Base-by-base conservation (phyloP, 1,139 yeast genomes). In the Arxiozyma telluris region DNA sequence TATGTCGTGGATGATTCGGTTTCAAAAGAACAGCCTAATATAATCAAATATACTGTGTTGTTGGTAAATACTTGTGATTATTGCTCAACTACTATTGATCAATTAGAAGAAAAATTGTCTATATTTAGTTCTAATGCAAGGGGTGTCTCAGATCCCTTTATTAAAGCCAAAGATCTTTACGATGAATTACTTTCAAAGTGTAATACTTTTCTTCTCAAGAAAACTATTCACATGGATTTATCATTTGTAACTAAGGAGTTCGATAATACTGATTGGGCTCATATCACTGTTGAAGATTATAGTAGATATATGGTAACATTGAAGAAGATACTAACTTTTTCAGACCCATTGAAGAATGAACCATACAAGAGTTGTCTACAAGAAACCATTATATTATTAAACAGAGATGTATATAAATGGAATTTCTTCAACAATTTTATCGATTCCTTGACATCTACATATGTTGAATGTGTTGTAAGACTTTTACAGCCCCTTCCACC, bases 51-150 rank as follows among this genome's bases (percentile, higher is more conserved):
- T 55, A 76, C 87, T 1, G 84, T 95, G 30, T 73, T 88, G 68
- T 78, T 90, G 12, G 71, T 93, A 39, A 88, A 90, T 61, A 93
- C 98, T 0, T 90, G 96, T 1, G 96, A 93, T 65, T 93, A 91
- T 69, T 84, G 96, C 57, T 79, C 87, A 34, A 77, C 81, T 20
- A 93, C 96, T 7, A 81, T 85, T 2, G 78, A 77, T 21, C 97
- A 93, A 65, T 73, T 93, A 52, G 89, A 82, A 62, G 87, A 84
- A 45, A 82, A 80, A 60, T 71, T 93, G 51, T 66, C 71, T 15
- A 78, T 77, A 22, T 71, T 82, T 43, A 74, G 83, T 42, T 74
- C 77, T 48, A 69, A 71, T 25, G 61, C 74, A 57, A 67, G 69
- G 48, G 61, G 72, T 57, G 59, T 73, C 62, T 59, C 70, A 21